Base-by-base conservation (phyloP, 2,329 filamentous ascomycete species). In the Aspergillus sp. region DNA sequence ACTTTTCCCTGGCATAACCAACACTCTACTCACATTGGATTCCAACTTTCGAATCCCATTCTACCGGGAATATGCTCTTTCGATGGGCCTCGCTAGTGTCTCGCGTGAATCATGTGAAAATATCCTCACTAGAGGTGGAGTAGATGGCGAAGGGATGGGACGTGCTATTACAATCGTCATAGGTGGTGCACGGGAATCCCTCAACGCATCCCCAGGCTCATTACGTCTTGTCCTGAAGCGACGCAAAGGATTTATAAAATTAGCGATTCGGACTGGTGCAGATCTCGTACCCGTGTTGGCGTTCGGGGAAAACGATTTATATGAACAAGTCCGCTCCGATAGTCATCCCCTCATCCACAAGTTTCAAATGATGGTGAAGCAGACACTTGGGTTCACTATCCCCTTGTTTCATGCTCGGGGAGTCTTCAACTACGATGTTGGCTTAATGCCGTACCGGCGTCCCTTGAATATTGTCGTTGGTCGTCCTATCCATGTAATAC, bases 391-490 rank as follows among this genome's bases (percentile, higher is more conserved):
- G 52, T 99, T 97, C 68, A 98, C 95, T 0, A 82, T 98, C 11
- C 93, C 95, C 1, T 83, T 96, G 27, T 89, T 97, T 68, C 92
- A 96, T 73, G 93, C 93, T 3, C 80, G 93, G 25, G 93, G 93
- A 12, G 88, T 98, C 41, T 96, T 98, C 78, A 99, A 99, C 75
- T 98, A 99, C 71, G 95, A 99, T 73, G 91, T 97, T 14, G 95
- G 95, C 4, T 79, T 98, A 67, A 92, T 98, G 90, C 95, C 95
- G 0, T 98, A 97, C 73, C 87, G 95, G 12, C 82, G 88, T 51
- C 88, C 91, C 11, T 80, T 99, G 58, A 95, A 98, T 70, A 86
- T 97, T 48, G 93, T 99, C 12, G 90, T 96, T 14, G 93, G 93
- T 3, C 82, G 84, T 52, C 92, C 93, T 0, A 91, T 97, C 60